phyloP scores from a whole-genome alignment of 441 rosid species.

The Syzygium malaccense region DNA sequence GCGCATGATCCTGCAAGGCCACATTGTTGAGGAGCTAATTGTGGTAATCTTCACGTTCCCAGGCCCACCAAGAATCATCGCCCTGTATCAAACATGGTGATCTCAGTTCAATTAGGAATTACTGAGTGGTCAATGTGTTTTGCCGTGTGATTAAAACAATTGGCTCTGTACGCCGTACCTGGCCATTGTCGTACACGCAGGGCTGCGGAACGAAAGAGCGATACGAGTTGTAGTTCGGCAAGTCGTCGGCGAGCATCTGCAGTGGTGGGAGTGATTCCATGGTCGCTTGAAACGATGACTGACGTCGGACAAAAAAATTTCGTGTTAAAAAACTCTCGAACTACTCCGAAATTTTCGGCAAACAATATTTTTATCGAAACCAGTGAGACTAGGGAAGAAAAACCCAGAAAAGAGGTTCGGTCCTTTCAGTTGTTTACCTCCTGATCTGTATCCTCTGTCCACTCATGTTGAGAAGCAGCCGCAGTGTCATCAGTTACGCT shows the following conservation, averaged over 20 bases:
- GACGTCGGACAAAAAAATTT: rapidly evolving
- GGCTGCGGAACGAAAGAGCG: background rate
- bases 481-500: background rate
- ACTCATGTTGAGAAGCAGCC: background rate
- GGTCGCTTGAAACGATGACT: background rate
- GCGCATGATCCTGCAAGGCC: background rate
- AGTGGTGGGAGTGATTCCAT: background rate
- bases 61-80: background rate
- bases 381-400: background rate
- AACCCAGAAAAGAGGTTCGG: background rate
- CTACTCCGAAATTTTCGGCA: background rate
- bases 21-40: background rate
- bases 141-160: background rate
- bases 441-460: background rate
- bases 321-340: background rate
- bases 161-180: rapidly evolving
- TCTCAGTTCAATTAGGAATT: background rate
- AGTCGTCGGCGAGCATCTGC: background rate
- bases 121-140: background rate
- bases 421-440: background rate
- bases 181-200: background rate
- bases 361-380: background rate
- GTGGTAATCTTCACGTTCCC: background rate
- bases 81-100: background rate
- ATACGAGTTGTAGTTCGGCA: background rate